Evolutionary conservation across 331 rosid genomes (phyloP), one percentile per base, ranked within the genome.

Genomic region (Saraca asoca): DNA sequence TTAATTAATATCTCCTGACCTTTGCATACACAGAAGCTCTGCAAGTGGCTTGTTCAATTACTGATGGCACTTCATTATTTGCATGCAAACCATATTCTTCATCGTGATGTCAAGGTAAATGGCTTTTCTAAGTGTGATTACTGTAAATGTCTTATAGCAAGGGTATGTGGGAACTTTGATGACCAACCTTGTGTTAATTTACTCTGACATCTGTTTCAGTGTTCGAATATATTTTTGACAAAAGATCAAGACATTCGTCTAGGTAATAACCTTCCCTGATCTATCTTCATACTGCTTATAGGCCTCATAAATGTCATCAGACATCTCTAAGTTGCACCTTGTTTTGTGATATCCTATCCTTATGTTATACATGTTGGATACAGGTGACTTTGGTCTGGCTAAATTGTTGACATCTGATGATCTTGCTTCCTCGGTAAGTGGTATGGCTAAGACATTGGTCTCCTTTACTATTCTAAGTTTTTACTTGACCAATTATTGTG

Each of bases 301-400:
- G 61, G 11, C 43, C 7, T 39, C 8, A 39, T 39, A 39, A 39
- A 39, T 39, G 50, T 69, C 12, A 38, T 64, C n/a, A 44, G 12
- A 2, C 5, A 44, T 44, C 16, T 9, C 7, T 43, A 2, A 44
- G 7, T 44, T 44, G 50, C 12, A 1, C 16, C 15, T 8, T 44
- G 15, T 44, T 44, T 44, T 2, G 6, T 44, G 16, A n/a, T 44
- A 6, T 11, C 1, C 50, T 12, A 44, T 44, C n/a, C 12, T 44
- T 12, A 44, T 44, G 0, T 44, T 11, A 0, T 44, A 4, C 12
- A 44, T 44, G 50, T 44, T 11, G 37, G 41, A 58, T 73, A 68
- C 80, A 94, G 99, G 99, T 67, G 99, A 94, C 77, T 94, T 94
- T 71, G 99, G 99, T 63, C 95, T 94, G 20, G 99, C 99, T 19